phyloP scores from a whole-genome alignment of 2,329 filamentous ascomycete genomes.

The Pestalotiopsis sp. region DNA sequence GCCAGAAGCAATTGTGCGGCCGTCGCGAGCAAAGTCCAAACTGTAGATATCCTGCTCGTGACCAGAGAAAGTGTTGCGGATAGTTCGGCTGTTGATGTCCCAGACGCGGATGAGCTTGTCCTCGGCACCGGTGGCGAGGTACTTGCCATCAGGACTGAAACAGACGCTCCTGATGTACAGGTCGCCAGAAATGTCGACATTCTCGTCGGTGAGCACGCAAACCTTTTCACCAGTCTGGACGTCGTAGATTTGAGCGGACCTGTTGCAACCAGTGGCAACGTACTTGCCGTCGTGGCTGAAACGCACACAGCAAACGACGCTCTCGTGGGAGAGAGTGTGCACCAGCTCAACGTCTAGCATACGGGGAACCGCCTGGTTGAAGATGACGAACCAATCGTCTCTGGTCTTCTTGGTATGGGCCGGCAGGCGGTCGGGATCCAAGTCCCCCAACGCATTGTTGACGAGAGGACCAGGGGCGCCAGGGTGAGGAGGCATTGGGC shows the following conservation, averaged over 20 bases:
- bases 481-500: constrained; percentile 53
- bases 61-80: constrained; percentile 91
- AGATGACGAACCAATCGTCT: constrained; percentile 93
- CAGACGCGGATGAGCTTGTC: constrained; percentile 97
- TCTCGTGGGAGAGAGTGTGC: constrained; percentile 90
- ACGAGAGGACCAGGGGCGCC: constrained; percentile 44
- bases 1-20: constrained; percentile 91
- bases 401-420: constrained; percentile 87
- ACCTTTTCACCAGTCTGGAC: constrained; percentile 86
- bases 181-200: constrained; percentile 84
- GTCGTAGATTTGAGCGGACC: constrained; percentile 99
- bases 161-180: constrained; percentile 97
- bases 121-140: constrained; percentile 92
- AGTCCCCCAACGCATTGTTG: constrained; percentile 75
- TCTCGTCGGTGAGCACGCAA: constrained; percentile 87
- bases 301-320: constrained; percentile 95
- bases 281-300: constrained; percentile 97
- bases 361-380: constrained; percentile 89
- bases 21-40: constrained; percentile 91
- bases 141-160: constrained; percentile 95
- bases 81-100: constrained; percentile 84
- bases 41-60: constrained; percentile 99
- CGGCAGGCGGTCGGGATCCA: constrained; percentile 84
- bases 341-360: constrained; percentile 92
- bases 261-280: constrained; percentile 94